Conservation (phyloP, 768 basidiomycete species). For the Leucocoprinus birnbaumii region DNA sequence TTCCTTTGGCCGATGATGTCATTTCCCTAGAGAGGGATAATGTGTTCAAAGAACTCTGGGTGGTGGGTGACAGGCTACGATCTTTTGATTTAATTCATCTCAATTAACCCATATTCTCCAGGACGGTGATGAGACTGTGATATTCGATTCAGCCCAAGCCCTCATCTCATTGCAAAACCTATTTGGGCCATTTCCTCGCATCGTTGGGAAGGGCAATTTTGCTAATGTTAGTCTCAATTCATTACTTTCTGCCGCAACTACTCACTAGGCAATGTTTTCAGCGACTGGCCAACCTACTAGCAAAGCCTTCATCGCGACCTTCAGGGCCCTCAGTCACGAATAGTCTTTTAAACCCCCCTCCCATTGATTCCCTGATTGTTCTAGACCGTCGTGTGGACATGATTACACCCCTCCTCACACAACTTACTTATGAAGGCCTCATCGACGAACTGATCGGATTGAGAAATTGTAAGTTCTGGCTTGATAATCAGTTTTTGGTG, state of each 20-base stretch:
- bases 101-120: slow-evolving; percentile 28
- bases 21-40: slow-evolving; percentile 85
- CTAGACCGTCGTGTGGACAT: slow-evolving; percentile 91
- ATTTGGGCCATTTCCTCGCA: slow-evolving; percentile 88
- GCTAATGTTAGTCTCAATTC: slow-evolving; percentile 53
- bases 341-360: slow-evolving; percentile 46
- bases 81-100: slow-evolving; percentile 6
- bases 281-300: slow-evolving; percentile 76
- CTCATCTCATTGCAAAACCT: slow-evolving; percentile 78
- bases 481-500: not conserved
- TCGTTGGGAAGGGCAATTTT: slow-evolving; percentile 90
- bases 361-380: slow-evolving; percentile 83
- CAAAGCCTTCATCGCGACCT: slow-evolving; percentile 34
- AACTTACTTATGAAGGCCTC: slow-evolving; percentile 95
- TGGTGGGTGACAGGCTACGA: slow-evolving; percentile 54
- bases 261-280: slow-evolving; percentile 24
- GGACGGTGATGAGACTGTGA: slow-evolving; percentile 91
- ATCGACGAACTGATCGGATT: slow-evolving; percentile 91
- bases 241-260: not conserved
- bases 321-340: slow-evolving; percentile 33
- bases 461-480: slow-evolving; percentile 69
- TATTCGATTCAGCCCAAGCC: slow-evolving; percentile 89
- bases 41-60: slow-evolving; percentile 87
- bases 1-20: slow-evolving; percentile 91
- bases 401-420: slow-evolving; percentile 93